Base-by-base conservation (phyloP, 352 stramenopile species). In the Phytophthora boehmeriae region DNA sequence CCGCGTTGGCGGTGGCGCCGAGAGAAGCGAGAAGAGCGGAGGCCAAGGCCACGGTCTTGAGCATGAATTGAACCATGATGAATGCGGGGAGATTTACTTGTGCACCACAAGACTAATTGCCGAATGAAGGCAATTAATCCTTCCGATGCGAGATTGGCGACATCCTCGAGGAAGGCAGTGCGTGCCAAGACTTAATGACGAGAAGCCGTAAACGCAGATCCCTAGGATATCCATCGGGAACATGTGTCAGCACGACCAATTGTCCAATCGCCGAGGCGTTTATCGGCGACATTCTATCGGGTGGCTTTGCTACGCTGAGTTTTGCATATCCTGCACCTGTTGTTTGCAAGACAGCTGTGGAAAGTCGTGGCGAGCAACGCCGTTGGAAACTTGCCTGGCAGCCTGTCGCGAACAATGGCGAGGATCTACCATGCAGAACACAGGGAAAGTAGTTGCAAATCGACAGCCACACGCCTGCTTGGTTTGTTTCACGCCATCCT, bases 41-140 rank as follows among this genome's bases (percentile, higher is more conserved):
- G 35, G 63, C 60, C 17, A 75, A 27, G 10, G 66, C 54, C 8
- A 35, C 42, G 32, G 61, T 64, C 41, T 68, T 64, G 27, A 67
- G 48, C 23, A 75, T 25, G 28, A 54, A 66, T 4, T 36, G 44
- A n/a, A 59, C 43, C 54, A 68, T 73, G 16, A 13, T 60, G 28
- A 9, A 55, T 5, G 23, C 13, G 35, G 25, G 28, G 17, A 20
- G 45, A 14, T 42, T 22, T 25, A 13, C 57, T 59, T 72, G 63
- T 30, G 53, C 14, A 14, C 17, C 11, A 48, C 55, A 43, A 54
- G 56, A 57, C 52, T 52, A 66, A 60, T 56, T 69, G 53, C 22
- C 22, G 54, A 69, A 65, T 69, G 61, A 38, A 39, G 14, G 3
- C 10, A 11, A 17, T 39, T n/a, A 11, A 39, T 9, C 4, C 14